Conservation (phyloP, 805 yeast species). For the Myxozyma neotropica region DNA sequence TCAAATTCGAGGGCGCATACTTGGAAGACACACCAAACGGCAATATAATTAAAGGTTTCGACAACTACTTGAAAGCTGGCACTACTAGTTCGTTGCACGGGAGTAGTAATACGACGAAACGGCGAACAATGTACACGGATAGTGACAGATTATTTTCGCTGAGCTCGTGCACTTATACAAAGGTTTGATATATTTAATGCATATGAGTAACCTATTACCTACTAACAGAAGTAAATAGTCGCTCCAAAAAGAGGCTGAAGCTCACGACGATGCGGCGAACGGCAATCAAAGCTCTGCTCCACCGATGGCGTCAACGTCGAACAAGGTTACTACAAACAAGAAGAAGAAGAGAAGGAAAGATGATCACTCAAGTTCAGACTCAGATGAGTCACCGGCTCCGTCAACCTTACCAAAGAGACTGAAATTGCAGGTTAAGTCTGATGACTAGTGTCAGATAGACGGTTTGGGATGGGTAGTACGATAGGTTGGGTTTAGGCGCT, state of each 20-base stretch:
- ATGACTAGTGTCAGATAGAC: constrained; percentile 2
- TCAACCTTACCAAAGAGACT: constrained; percentile 24
- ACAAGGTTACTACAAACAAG: constrained; percentile 11
- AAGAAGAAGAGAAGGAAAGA: constrained; percentile 31
- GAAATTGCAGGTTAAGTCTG: constrained; percentile 26
- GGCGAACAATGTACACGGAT: constrained; percentile 25
- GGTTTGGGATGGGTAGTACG: not conserved
- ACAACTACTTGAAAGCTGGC: constrained; percentile 62
- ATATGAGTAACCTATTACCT: not conserved
- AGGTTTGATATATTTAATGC: constrained; percentile 1
- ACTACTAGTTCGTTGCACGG: constrained; percentile 27
- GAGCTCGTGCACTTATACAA: constrained; percentile 34
- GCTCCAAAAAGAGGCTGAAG: constrained; percentile 25
- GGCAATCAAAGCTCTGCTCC: not conserved
- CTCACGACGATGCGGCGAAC: constrained; percentile 1
- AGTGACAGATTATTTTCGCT: constrained; percentile 34
- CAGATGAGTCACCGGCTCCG: not conserved
- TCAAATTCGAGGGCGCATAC: constrained; percentile 75
- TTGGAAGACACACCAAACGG: constrained; percentile 71
- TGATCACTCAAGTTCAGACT: constrained; percentile 27
- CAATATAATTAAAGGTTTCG: constrained; percentile 89
- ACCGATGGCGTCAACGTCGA: not conserved
- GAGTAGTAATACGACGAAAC: constrained; percentile 6
- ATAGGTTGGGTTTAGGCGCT: not conserved
- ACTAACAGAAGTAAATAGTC: constrained; percentile 3